These are phyloP conservation scores for Dictyostelium citrinum DNA, from an alignment of 78 protist genomes.

Conservation along the genomic window DNA sequence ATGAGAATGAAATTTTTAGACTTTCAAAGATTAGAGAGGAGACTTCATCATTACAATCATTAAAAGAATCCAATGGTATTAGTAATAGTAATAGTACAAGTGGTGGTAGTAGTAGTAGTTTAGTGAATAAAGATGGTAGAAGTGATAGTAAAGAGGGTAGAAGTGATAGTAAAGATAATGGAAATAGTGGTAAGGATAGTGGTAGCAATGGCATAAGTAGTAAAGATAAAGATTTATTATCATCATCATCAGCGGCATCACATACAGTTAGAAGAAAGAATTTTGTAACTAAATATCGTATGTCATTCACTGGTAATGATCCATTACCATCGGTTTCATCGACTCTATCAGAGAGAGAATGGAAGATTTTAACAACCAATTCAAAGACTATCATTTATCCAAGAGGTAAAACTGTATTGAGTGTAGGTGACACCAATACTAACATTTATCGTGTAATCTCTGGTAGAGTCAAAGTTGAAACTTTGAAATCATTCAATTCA, in stretches of 20 bases:
- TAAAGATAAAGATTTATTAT: background rate
- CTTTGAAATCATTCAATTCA: background rate
- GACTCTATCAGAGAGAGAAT: conserved; percentile 41
- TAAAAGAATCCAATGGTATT: conserved; percentile 1
- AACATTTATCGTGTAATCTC: conserved; percentile 50
- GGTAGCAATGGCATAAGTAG: background rate
- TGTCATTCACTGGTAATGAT: conserved; percentile 77
- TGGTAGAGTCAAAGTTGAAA: conserved; percentile 59
- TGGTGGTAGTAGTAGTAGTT: background rate
- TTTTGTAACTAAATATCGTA: conserved; percentile 39
- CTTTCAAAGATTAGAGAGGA: conserved; percentile 66
- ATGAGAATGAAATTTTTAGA: conserved; percentile 63
- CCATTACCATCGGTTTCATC: conserved; percentile 55
- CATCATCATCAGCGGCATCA: background rate
- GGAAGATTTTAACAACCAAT: conserved; percentile 68
- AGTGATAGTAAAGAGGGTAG: background rate
- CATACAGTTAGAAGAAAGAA: conserved; percentile 36
- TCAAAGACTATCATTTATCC: conserved; percentile 1
- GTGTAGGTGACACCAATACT: conserved; percentile 33
- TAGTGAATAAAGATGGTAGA: background rate
- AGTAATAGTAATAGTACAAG: background rate
- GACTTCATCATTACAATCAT: background rate
- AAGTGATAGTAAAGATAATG: background rate
- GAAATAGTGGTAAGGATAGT: background rate
- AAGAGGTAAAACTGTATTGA: background rate